Conservation (phyloP, 208 protist species). For the Trichomonas tenax region DNA sequence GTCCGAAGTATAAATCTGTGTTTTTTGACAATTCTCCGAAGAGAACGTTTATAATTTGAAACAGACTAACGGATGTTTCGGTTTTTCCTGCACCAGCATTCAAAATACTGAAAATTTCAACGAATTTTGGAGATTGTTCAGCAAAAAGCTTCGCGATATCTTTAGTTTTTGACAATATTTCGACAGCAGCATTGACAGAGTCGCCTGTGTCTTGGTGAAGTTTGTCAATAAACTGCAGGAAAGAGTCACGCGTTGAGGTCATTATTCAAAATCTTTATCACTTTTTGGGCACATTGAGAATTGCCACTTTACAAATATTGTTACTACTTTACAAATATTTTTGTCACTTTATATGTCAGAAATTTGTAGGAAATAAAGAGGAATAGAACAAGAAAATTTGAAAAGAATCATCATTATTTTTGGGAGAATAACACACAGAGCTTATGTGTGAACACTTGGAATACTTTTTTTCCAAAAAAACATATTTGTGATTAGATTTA, state of each 20-base stretch:
- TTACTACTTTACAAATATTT: too few species aligned
- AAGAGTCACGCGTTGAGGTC: background rate
- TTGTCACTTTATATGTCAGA: too few species aligned
- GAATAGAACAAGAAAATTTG: too few species aligned
- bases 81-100: background rate
- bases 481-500: too few species aligned
- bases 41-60: background rate
- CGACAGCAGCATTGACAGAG: background rate
- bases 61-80: background rate
- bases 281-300: too few species aligned
- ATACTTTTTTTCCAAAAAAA: too few species aligned
- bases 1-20: background rate
- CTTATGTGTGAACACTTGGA: too few species aligned
- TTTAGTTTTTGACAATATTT: background rate
- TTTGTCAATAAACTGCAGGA: background rate
- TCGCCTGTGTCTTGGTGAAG: background rate
- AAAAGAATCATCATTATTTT: too few species aligned
- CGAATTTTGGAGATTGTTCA: conserved; percentile 12
- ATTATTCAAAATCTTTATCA: background rate
- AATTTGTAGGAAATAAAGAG: too few species aligned
- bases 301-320: too few species aligned
- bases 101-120: conserved; percentile 5
- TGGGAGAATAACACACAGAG: too few species aligned
- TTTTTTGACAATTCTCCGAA: background rate
- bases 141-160: background rate